These are phyloP conservation scores for Carex myosuroides DNA, from an alignment of 176 grass and related monocot species.

Conservation along the genomic window DNA sequence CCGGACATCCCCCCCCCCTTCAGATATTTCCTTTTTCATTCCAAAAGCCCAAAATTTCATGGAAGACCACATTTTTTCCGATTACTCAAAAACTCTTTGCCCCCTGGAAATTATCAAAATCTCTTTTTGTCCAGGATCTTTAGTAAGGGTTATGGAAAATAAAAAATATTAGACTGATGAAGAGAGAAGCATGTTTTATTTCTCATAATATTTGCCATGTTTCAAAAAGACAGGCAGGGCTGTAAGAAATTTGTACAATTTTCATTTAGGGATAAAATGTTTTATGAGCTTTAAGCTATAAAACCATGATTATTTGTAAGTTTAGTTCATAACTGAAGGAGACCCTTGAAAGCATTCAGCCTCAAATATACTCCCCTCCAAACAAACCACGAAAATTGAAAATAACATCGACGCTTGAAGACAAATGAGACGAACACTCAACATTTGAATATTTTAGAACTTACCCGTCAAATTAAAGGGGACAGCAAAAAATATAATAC, in stretches of 20 bases:
- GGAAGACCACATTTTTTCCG: neutral
- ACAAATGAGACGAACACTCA: neutral
- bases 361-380: neutral
- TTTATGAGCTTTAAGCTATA: neutral
- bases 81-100: neutral
- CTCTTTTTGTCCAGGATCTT: neutral
- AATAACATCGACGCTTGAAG: neutral
- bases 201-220: neutral
- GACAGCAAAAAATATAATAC: neutral
- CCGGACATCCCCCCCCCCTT: neutral
- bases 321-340: neutral
- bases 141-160: no score
- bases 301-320: neutral
- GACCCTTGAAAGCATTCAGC: neutral
- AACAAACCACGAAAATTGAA: neutral
- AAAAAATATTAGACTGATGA: no score
- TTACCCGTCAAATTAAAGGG: neutral
- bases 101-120: neutral
- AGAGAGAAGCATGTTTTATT: neutral
- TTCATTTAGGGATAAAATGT: neutral
- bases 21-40: constrained; percentile 6
- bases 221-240: neutral
- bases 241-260: neutral
- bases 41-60: neutral
- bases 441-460: no score